phyloP scores from a whole-genome alignment of 106 monocot genomes.

The Chionographis japonica region DNA sequence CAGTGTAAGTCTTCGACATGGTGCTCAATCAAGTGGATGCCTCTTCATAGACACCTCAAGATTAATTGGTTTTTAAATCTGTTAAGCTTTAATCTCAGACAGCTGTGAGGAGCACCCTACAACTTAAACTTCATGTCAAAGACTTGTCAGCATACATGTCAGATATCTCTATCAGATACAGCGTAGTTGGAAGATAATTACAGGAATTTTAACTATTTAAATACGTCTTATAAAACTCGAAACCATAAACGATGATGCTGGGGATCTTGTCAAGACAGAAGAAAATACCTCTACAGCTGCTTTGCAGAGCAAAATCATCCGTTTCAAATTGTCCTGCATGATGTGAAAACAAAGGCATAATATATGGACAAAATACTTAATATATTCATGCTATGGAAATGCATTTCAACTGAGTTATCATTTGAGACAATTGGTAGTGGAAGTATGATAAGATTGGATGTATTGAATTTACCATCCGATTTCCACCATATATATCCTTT shows the following conservation, averaged over 20 bases:
- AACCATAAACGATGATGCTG: constrained; percentile 1
- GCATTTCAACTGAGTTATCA: not conserved
- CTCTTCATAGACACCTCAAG: too few relatives aligned
- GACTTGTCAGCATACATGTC: not conserved
- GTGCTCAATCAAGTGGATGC: too few relatives aligned
- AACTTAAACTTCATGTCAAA: too few relatives aligned
- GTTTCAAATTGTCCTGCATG: constrained; percentile 68
- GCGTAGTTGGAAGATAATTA: too few relatives aligned
- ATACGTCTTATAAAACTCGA: too few relatives aligned
- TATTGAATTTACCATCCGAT: constrained; percentile 35
- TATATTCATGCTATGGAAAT: not conserved
- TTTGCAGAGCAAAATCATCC: constrained; percentile 90
- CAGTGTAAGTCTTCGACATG: too few relatives aligned
- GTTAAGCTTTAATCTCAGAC: too few relatives aligned
- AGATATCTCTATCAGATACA: not conserved
- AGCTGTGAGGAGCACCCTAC: too few relatives aligned
- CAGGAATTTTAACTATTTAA: too few relatives aligned
- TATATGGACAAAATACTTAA: not conserved
- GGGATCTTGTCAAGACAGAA: not conserved
- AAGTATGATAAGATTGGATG: not conserved
- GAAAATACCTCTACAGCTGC: constrained; percentile 81
- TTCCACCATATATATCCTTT: constrained; percentile 71
- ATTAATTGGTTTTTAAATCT: too few relatives aligned
- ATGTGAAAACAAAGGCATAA: not conserved
- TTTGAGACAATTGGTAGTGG: not conserved